These are phyloP conservation scores for Globisporangium yorkense DNA, from an alignment of 352 stramenopile genomes.

Conservation along the genomic window DNA sequence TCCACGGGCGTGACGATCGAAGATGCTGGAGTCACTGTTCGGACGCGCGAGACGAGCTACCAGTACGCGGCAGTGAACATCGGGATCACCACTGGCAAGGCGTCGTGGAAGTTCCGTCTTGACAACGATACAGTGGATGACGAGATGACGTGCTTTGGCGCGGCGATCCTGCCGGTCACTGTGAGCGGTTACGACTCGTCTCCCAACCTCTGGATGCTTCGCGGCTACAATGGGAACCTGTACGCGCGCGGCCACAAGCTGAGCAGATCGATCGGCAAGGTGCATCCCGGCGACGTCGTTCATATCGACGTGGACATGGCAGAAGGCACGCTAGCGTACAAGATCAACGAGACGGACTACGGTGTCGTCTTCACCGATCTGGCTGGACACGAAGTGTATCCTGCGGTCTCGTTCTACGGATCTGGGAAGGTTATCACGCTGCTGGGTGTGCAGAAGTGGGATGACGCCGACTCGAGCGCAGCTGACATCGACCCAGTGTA, in stretches of 20 bases:
- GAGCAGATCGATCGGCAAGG: conserved; percentile 78
- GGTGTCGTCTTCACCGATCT: conserved; percentile 84
- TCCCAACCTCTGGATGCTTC: conserved; percentile 88
- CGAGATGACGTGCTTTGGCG: conserved; percentile 91
- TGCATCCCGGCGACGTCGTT: conserved; percentile 84
- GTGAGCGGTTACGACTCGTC: conserved; percentile 89
- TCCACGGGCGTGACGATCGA: conserved; percentile 76
- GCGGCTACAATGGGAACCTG: conserved; percentile 89
- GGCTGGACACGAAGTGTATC: conserved; percentile 75
- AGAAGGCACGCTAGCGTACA: conserved; percentile 81
- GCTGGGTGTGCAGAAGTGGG: conserved; percentile 74
- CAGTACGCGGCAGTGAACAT: conserved; percentile 84
- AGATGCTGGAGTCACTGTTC: conserved; percentile 63
- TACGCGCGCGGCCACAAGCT: conserved; percentile 88
- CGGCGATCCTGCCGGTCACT: conserved; percentile 82
- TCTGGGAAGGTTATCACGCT: conserved; percentile 85
- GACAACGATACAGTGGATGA: conserved; percentile 88
- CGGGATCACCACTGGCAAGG: conserved; percentile 65
- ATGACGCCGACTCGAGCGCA: conserved; percentile 31
- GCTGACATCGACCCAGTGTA: conserved; percentile 48
- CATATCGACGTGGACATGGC: conserved; percentile 87
- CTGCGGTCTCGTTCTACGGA: conserved; percentile 87
- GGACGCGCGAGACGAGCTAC: conserved; percentile 84
- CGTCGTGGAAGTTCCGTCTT: conserved; percentile 85
- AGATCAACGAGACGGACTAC: conserved; percentile 89